These are phyloP conservation scores for Colletotrichum chlorophyti DNA, from an alignment of 2,329 filamentous ascomycete genomes.

Conservation along the genomic window DNA sequence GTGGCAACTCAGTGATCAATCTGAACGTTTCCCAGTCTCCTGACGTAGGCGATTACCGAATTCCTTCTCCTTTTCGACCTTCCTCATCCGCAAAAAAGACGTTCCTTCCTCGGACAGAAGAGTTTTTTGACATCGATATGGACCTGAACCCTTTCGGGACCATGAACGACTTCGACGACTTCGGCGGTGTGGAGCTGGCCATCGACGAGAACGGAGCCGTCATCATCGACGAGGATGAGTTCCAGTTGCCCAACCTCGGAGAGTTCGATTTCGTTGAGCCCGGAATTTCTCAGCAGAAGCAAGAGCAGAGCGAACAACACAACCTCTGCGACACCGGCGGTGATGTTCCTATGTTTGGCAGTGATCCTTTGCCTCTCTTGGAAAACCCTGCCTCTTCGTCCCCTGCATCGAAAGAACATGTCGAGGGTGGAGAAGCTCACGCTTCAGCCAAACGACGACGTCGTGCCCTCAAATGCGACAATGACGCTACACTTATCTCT, in stretches of 20 bases:
- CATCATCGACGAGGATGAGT: conserved; percentile 48
- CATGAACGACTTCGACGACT: conserved; percentile 43
- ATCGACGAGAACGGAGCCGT: conserved; percentile 60
- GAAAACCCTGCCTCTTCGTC: not conserved
- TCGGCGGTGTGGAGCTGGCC: conserved; percentile 52
- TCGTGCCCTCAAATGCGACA: not conserved
- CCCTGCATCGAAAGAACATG: not conserved
- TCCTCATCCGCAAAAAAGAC: conserved; percentile 31
- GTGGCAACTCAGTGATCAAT: conserved; percentile 35
- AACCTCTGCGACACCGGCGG: not conserved
- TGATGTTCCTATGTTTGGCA: not conserved
- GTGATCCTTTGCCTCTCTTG: not conserved
- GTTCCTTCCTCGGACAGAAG: conserved; percentile 9
- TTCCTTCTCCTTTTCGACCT: conserved; percentile 43
- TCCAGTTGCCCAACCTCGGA: conserved; percentile 51
- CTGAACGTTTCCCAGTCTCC: conserved; percentile 38
- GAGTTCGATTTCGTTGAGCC: conserved; percentile 15
- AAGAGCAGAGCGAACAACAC: not conserved
- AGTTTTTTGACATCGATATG: conserved; percentile 5
- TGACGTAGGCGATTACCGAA: conserved; percentile 38
- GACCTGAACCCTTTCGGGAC: conserved; percentile 42
- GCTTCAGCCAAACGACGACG: conserved; percentile 1
- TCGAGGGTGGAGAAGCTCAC: not conserved
- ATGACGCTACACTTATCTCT: not conserved
- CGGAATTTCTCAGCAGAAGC: conserved; percentile 21